These are phyloP conservation scores for Sporothrix dimorphospora DNA, from an alignment of 2,329 filamentous ascomycete species.

Conservation along the genomic window DNA sequence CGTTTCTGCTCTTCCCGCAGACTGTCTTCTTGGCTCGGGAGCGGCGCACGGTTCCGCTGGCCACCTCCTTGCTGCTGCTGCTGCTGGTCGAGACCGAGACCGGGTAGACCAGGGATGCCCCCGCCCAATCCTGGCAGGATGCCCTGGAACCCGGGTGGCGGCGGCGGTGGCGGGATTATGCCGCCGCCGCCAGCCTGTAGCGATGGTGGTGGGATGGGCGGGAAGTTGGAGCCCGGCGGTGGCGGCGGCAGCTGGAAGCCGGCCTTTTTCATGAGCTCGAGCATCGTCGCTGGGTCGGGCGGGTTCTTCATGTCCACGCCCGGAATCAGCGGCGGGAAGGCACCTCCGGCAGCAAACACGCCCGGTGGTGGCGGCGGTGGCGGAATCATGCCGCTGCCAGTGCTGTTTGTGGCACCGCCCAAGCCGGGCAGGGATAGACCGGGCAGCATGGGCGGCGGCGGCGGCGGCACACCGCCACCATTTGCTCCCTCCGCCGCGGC, in stretches of 20 bases:
- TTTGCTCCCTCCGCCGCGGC: slow-evolving; percentile 43
- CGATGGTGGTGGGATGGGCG: slow-evolving; percentile 49
- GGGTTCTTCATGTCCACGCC: slow-evolving; percentile 63
- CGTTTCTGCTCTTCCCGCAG: slow-evolving; percentile 74
- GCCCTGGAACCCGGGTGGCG: slow-evolving; percentile 39
- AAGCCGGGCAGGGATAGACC: slow-evolving; percentile 63
- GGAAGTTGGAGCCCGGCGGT: slow-evolving; percentile 30
- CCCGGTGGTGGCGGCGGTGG: slow-evolving; percentile 55
- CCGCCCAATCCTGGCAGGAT: slow-evolving; percentile 38
- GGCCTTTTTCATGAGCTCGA: slow-evolving; percentile 67
- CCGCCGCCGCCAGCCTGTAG: slow-evolving; percentile 35
- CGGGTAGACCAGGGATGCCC: slow-evolving; percentile 34
- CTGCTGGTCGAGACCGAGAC: slow-evolving; percentile 38
- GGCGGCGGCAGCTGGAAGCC: slow-evolving; percentile 64
- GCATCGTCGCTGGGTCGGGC: slow-evolving; percentile 62
- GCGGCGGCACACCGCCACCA: slow-evolving; percentile 45
- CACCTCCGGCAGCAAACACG: slow-evolving; percentile 44
- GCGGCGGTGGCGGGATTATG: slow-evolving; percentile 38
- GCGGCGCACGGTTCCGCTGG: slow-evolving; percentile 62
- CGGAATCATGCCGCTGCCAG: slow-evolving; percentile 49
- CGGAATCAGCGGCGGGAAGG: slow-evolving; percentile 48
- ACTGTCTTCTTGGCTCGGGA: slow-evolving; percentile 84
- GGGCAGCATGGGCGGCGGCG: slow-evolving; percentile 55
- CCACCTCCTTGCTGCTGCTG: slow-evolving; percentile 39
- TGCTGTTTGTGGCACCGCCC: slow-evolving; percentile 40